Evolutionary conservation across 2,329 filamentous ascomycete genomes (phyloP), one percentile per base, ranked within the genome.

Genomic region (Pseudohalonectria lignicola): DNA sequence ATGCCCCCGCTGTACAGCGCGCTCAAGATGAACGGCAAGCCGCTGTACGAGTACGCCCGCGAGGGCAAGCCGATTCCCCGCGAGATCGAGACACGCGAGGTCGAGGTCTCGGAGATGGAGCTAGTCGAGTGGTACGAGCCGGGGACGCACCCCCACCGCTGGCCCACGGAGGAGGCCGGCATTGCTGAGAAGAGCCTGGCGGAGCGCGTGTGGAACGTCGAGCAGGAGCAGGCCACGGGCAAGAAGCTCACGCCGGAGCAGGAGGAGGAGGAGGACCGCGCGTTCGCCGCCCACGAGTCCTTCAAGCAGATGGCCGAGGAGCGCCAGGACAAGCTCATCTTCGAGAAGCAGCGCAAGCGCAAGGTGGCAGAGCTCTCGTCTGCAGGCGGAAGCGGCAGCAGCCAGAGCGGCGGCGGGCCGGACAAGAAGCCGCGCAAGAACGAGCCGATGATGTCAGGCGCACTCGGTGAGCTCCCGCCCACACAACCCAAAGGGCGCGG

Each of bases 11-110:
- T 98, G 16, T 98, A 88, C 60, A 94, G 86, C 21, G 92, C 92
- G 9, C 68, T 96, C 44, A 88, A 90, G 58, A 86, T 95, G 59
- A 76, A 95, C 48, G 92, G 92, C 2, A 95, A 95, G 66, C 83
- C 86, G 25, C 69, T 95, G 35, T 98, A 98, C 56, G 88, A 98
- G 61, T 96, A 96, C 59, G 92, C 92, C 16, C 74, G 92, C 35
- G 86, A 88, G 56, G 92, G 92, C 13, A 86, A 82, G 53, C 76
- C 85, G 26, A 80, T 94, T 13, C 92, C 92, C 0, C 69, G 82
- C 40, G 82, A 94, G 56, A 92, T 98, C 42, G 71, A 87, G 54
- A 76, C 82, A 39, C 68, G 90, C 41, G 74, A 83, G 2, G 85
- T 96, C 29, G 78, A 86, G 37, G 85, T 94, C 1, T 60, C 72